Base-by-base conservation (phyloP, 352 stramenopile genomes). In the Pythium plurisporium region DNA sequence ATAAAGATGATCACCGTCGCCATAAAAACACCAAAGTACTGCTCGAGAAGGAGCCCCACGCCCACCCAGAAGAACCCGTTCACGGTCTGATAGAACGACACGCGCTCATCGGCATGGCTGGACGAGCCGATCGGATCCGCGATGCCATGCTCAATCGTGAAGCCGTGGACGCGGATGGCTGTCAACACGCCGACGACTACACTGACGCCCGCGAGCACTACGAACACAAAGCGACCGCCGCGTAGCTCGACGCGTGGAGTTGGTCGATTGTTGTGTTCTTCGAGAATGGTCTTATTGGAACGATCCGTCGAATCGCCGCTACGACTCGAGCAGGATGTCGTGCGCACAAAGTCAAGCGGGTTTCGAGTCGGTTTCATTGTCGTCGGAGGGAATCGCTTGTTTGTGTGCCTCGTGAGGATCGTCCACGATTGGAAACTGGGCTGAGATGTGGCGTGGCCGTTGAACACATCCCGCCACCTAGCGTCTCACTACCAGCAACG, bases 1-100 rank as follows among this genome's bases (percentile, higher is more conserved):
- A 81, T 36, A 38, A 69, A 81, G 31, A 64, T 64, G 23, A 72
- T 42, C 50, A 78, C 65, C 19, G 74, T 69, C 2, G 66, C 67
- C 3, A 78, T 46, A 45, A 81, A 74, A 48, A 73, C 47, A 22
- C 65, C 50, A 36, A 69, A 76, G 42, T 53, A 62, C 33, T 62
- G 46, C 25, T 74, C 71, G 22, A 81, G 55, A 4, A 72, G 31
- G 22, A 68, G 44, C 3, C 61, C 67, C 2, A 69, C 49, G 1
- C 52, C 49, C 17, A 64, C 69, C 4, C 62, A 57, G 25, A 81
- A 38, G 62, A 76, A 81, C n/a, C 69, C 72, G 46, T 62, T 69
- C 22, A 76, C 29, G 1, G 69, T 64, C 19, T 81, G 62, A 48
- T 70, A 81, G 3, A 62, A 44, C 46, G 68, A 36, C n/a, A 81